A percentile compares a stretch with the other conserved stretches of the same genome.
phyloP scores from a whole-genome alignment of 2,329 filamentous ascomycete species.

The Penicillium glabrum region DNA sequence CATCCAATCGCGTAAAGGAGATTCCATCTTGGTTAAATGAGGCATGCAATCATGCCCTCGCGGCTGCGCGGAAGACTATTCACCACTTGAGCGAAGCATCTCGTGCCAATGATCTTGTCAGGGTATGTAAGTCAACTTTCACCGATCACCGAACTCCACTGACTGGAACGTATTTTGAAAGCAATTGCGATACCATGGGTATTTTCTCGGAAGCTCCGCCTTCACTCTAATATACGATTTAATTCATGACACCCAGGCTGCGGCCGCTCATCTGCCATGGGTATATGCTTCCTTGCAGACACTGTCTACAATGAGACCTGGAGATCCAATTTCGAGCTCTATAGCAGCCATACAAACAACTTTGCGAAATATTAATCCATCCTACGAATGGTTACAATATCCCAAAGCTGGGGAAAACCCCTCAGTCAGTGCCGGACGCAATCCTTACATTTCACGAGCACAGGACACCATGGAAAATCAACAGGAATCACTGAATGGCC shows the following conservation, averaged over 20 bases:
- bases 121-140: constrained; percentile 24
- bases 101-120: constrained; percentile 41
- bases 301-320: constrained; percentile 37
- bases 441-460: neutral
- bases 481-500: neutral
- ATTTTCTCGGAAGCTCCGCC: constrained; percentile 44
- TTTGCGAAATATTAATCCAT: constrained; percentile 30
- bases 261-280: constrained; percentile 44
- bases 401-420: neutral
- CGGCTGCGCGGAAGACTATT: constrained; percentile 43
- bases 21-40: constrained; percentile 44
- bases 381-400: constrained; percentile 28
- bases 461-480: neutral
- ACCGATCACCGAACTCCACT: neutral
- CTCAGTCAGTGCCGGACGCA: neutral
- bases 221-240: constrained; percentile 47
- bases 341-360: constrained; percentile 35
- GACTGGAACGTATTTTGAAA: constrained; percentile 15
- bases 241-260: constrained; percentile 39
- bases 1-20: constrained; percentile 21
- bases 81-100: constrained; percentile 43
- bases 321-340: constrained; percentile 28
- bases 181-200: constrained; percentile 48
- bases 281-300: constrained; percentile 40
- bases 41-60: constrained; percentile 45